phyloP scores from a whole-genome alignment of 441 rosid genomes.

The Mallotus repandus region DNA sequence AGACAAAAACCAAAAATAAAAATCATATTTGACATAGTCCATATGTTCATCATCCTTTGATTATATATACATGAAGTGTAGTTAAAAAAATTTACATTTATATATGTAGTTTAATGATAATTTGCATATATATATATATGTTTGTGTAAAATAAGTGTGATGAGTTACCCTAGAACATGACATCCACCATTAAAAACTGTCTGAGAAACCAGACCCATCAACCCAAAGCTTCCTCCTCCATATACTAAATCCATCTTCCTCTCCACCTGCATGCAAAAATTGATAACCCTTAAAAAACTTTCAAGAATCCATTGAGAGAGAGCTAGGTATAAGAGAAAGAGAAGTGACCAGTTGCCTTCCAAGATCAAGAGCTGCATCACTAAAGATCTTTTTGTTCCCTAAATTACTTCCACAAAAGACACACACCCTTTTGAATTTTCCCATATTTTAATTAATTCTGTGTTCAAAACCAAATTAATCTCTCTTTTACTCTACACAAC shows the following conservation, averaged over 20 bases:
- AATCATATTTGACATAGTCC: background rate
- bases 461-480: no score
- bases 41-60: background rate
- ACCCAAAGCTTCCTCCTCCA: slow-evolving; percentile 57
- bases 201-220: slow-evolving; percentile 54
- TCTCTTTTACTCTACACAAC: no score
- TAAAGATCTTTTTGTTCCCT: slow-evolving; percentile 40
- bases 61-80: no score
- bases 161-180: slow-evolving; percentile 47
- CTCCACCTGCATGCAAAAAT: slow-evolving; percentile 31
- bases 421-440: slow-evolving; percentile 45
- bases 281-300: background rate
- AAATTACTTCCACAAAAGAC: slow-evolving; percentile 52
- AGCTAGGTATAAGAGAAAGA: background rate
- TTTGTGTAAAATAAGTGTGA: background rate
- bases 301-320: background rate
- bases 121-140: background rate
- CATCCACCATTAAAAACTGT: slow-evolving; percentile 46
- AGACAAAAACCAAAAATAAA: background rate
- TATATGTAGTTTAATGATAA: background rate
- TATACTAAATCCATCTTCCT: slow-evolving; percentile 45
- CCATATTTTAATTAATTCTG: slow-evolving; percentile 19
- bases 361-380: slow-evolving; percentile 47
- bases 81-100: no score
- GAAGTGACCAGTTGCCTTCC: slow-evolving; percentile 38